Percentiles rank a stretch among this genome's conserved stretches.
These are phyloP conservation scores for Clarireedia sp. DNA, from an alignment of 2,329 filamentous ascomycete genomes.

Conservation along the genomic window DNA sequence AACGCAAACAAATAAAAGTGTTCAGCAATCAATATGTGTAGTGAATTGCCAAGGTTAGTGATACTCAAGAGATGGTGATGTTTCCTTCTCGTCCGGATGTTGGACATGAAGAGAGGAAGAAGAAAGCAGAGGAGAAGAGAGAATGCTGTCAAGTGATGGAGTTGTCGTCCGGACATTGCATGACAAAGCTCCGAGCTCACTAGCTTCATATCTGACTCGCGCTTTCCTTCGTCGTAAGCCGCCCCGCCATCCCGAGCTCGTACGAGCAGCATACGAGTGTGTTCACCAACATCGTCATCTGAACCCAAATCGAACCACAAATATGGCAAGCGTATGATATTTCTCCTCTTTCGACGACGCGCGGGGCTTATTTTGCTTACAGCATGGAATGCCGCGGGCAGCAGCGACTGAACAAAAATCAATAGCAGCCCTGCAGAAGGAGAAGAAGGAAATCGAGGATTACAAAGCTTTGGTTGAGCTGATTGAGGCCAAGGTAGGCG, in stretches of 20 bases:
- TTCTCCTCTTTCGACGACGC: not conserved
- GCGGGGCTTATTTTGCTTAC: constrained; percentile 26
- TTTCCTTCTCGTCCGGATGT: constrained; percentile 12
- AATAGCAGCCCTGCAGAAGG: constrained; percentile 62
- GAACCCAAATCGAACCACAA: constrained; percentile 10
- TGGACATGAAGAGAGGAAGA: constrained; percentile 10
- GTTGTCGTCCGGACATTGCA: constrained; percentile 2
- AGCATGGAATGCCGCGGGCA: constrained; percentile 80
- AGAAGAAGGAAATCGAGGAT: constrained; percentile 65
- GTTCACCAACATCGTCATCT: too few species aligned
- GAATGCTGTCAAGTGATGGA: not conserved
- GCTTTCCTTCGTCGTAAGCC: not conserved
- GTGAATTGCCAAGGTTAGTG: constrained; percentile 12
- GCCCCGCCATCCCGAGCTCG: not conserved
- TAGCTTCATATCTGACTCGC: constrained; percentile 14
- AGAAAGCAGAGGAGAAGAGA: constrained; percentile 3
- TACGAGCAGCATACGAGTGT: too few species aligned
- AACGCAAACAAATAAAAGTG: not conserved
- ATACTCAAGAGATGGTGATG: constrained; percentile 16
- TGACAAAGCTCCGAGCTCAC: constrained; percentile 12
- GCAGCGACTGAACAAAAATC: constrained; percentile 50
- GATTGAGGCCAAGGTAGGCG: constrained; percentile 55
- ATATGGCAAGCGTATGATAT: constrained; percentile 32
- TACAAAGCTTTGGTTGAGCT: constrained; percentile 66
- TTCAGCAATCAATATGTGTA: not conserved